These are phyloP conservation scores for Monosporozyma aerobia DNA, from an alignment of 805 yeast species.

Conservation along the genomic window DNA sequence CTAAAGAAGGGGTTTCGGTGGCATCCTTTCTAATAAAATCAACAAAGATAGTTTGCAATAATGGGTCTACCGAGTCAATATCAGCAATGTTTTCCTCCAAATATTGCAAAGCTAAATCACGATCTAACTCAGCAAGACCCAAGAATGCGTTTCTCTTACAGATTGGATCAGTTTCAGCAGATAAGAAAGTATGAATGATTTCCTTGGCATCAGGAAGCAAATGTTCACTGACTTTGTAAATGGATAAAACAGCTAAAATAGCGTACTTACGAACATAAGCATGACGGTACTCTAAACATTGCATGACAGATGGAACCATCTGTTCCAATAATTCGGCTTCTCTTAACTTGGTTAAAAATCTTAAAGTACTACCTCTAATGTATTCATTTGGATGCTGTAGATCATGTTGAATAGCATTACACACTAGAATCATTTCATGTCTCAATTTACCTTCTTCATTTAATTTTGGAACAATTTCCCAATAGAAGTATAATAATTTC, in stretches of 20 bases:
- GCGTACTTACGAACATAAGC: conserved; percentile 98
- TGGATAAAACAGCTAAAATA: conserved; percentile 78
- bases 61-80: conserved; percentile 63
- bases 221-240: conserved; percentile 74
- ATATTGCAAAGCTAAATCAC: conserved; percentile 76
- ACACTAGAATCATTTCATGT: conserved; percentile 97
- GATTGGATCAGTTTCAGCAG: conserved; percentile 81
- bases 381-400: conserved; percentile 97
- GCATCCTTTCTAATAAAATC: conserved; percentile 88
- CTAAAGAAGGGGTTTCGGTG: conserved; percentile 49
- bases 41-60: conserved; percentile 79
- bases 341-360: conserved; percentile 81
- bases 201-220: conserved; percentile 95
- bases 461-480: conserved; percentile 95
- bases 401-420: conserved; percentile 96
- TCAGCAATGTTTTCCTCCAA: conserved; percentile 59
- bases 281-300: conserved; percentile 90
- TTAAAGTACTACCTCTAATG: conserved; percentile 88
- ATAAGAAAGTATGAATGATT: conserved; percentile 60
- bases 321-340: conserved; percentile 95
- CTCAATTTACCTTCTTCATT: conserved; percentile 83
- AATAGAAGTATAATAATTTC: conserved; percentile 85
- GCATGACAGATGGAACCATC: conserved; percentile 83
- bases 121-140: conserved; percentile 69
- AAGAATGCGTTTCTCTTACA: conserved; percentile 94